Percentiles rank a stretch among this genome's conserved stretches.
These are phyloP conservation scores for Coprinopsis marcescibilis DNA, from an alignment of 768 basidiomycete genomes.

Conservation along the genomic window DNA sequence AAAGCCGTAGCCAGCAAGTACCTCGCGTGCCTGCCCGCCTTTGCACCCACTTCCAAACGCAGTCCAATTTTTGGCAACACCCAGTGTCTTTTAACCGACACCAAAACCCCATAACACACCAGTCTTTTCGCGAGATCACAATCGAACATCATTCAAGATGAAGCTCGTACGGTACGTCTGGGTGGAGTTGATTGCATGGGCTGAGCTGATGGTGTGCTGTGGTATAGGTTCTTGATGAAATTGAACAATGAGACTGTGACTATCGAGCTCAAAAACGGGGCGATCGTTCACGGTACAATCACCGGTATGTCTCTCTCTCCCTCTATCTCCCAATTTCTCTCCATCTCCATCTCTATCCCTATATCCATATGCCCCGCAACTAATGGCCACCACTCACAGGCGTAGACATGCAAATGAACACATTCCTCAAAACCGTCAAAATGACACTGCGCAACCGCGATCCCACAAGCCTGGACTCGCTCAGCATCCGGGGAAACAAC, in stretches of 20 bases:
- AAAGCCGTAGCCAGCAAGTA: too few species aligned
- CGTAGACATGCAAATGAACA: slow-evolving; percentile 99
- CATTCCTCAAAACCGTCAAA: slow-evolving; percentile 95
- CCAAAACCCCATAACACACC: too few species aligned
- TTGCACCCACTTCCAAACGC: too few species aligned
- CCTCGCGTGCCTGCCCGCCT: neutral
- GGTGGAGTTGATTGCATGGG: neutral
- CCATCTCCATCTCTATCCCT: neutral
- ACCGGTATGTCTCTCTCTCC: slow-evolving; percentile 56
- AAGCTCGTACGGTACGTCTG: slow-evolving; percentile 73
- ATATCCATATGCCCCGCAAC: neutral
- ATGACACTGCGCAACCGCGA: slow-evolving; percentile 91
- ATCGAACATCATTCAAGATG: slow-evolving; percentile 45
- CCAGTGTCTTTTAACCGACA: too few species aligned
- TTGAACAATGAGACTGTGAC: slow-evolving; percentile 99
- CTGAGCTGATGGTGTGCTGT: slow-evolving; percentile 8
- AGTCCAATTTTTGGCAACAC: too few species aligned
- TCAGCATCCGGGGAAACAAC: slow-evolving; percentile 95
- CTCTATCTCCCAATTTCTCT: slow-evolving; percentile 1
- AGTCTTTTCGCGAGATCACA: too few species aligned
- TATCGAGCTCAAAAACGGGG: slow-evolving; percentile 97
- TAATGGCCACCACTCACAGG: slow-evolving; percentile 39
- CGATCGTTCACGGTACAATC: slow-evolving; percentile 92
- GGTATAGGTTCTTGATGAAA: slow-evolving; percentile 95
- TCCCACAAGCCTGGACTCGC: slow-evolving; percentile 77